These are phyloP conservation scores for Rutstroemia sp. DNA, from an alignment of 2,329 filamentous ascomycete genomes.

Conservation along the genomic window DNA sequence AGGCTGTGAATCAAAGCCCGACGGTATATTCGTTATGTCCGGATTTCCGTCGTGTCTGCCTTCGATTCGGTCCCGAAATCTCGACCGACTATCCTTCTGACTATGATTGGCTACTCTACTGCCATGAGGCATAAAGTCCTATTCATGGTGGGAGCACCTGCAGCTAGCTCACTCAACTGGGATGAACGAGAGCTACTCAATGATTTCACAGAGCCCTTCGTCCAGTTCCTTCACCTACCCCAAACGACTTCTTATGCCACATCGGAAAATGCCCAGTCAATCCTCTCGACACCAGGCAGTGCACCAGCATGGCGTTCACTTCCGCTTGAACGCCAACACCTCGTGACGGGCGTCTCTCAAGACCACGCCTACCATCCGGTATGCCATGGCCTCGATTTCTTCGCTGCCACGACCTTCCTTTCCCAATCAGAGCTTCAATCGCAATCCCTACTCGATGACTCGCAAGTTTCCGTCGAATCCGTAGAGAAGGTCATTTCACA, in stretches of 20 bases:
- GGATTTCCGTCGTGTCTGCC: background rate
- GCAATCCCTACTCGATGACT: background rate
- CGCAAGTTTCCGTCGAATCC: background rate
- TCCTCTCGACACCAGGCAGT: conserved; percentile 6
- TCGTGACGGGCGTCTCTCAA: conserved; percentile 46
- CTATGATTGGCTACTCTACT: background rate
- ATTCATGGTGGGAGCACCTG: conserved; percentile 41
- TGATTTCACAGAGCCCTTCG: conserved; percentile 36
- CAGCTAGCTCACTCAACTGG: conserved; percentile 46
- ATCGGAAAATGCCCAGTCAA: conserved; percentile 1
- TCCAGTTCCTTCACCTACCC: conserved; percentile 31
- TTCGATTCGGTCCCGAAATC: background rate
- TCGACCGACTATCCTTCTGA: background rate
- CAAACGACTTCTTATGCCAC: background rate
- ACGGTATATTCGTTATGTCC: background rate
- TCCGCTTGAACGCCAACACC: conserved; percentile 37
- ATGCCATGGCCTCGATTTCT: conserved; percentile 35
- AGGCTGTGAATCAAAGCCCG: background rate
- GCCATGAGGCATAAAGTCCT: conserved; percentile 6
- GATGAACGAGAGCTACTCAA: conserved; percentile 41
- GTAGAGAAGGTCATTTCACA: conserved; percentile 41
- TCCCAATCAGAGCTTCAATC: conserved; percentile 2
- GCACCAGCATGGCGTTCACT: conserved; percentile 44
- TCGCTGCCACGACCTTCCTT: conserved; percentile 34
- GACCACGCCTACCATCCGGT: conserved; percentile 31